Base-by-base conservation (phyloP, 2,329 filamentous ascomycete genomes). In the Pseudogymnoascus sp. region DNA sequence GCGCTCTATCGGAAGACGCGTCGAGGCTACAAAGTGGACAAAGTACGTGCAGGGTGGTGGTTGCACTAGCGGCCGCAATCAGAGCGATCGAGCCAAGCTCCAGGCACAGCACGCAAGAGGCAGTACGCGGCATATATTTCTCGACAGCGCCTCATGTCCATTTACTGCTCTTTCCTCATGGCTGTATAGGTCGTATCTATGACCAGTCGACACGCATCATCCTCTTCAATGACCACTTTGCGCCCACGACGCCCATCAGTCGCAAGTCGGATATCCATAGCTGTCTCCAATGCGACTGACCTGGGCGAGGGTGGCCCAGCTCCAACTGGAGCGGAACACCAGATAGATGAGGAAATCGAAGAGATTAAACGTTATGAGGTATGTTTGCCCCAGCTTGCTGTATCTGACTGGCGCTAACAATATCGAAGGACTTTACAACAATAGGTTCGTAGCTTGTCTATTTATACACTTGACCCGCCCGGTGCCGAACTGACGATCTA, bases 361-460 rank as follows among this genome's bases (percentile, higher is more conserved):
- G 89, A 97, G 78, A 97, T 99, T 73, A 97, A 97, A 77, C 84
- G 93, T 77, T 99, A 99, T 76, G 94, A 96, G 77, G 84, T 87
- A 73, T 28, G 30, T 22, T 58, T 66, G 33, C 53, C 58, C 63
- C 57, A 36, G 59, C 28, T 28, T 25, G 14, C 36, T 57, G 33
- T 18, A 25, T 60, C 43, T 9, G 15, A 28, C 15, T 37, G 20
- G 43, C 14, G 61, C 66, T 66, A 64, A 62, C 62, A 33, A 38
- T 58, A 28, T 33, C 30, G 36, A 67, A 85, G 82, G 94, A 99
- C 76, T 99, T 99, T 73, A 96, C 92, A 5, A 99, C 94, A 0
- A 94, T 94, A 82, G 85, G 85, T 87, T 79, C 38, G 60, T 59
- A 33, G 36, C 47, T 20, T 39, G 12, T n/a, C 28, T 11, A 25